Conservation (phyloP, 2,329 filamentous ascomycete species). For the Venturia carpophila region DNA sequence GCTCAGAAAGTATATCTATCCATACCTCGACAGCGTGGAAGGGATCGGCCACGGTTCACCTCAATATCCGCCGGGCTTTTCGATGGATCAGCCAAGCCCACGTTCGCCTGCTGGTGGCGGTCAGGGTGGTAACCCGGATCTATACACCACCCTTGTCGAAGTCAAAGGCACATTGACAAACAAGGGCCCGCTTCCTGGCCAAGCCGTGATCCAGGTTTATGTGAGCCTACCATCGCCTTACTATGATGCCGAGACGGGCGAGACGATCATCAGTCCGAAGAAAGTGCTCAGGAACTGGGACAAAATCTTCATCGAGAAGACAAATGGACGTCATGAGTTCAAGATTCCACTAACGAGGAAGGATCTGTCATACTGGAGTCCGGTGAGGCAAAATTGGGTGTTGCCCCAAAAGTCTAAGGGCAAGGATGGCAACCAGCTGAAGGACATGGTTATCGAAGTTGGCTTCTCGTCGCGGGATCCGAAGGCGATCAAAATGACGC, state of each 20-base stretch:
- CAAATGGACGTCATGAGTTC: slow-evolving; percentile 25
- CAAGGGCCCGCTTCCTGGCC: slow-evolving; percentile 48
- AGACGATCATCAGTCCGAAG: slow-evolving; percentile 43
- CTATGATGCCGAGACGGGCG: slow-evolving; percentile 35
- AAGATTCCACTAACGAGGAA: slow-evolving; percentile 33
- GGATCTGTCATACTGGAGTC: slow-evolving; percentile 38
- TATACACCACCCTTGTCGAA: slow-evolving; percentile 50
- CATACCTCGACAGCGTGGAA: slow-evolving; percentile 52
- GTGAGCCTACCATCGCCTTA: slow-evolving; percentile 40
- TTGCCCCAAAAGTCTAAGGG: slow-evolving; percentile 23
- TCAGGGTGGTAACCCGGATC: slow-evolving; percentile 58
- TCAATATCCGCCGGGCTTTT: slow-evolving; percentile 51
- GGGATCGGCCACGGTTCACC: slow-evolving; percentile 39
- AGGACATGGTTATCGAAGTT: background rate
- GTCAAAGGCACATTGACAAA: slow-evolving; percentile 53
- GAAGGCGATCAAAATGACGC: slow-evolving; percentile 4
- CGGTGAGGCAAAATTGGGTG: slow-evolving; percentile 35
- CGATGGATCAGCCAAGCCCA: slow-evolving; percentile 36
- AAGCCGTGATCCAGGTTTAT: slow-evolving; percentile 52
- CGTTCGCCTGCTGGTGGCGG: slow-evolving; percentile 60
- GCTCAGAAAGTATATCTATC: slow-evolving; percentile 64
- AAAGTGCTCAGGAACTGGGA: slow-evolving; percentile 37
- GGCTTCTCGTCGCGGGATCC: slow-evolving; percentile 5
- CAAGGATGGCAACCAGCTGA: background rate
- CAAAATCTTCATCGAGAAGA: slow-evolving; percentile 31